Percentiles rank a stretch among this genome's conserved stretches.
These are phyloP conservation scores for Porcisia deanei DNA, from an alignment of 208 protist genomes.

Conservation along the genomic window DNA sequence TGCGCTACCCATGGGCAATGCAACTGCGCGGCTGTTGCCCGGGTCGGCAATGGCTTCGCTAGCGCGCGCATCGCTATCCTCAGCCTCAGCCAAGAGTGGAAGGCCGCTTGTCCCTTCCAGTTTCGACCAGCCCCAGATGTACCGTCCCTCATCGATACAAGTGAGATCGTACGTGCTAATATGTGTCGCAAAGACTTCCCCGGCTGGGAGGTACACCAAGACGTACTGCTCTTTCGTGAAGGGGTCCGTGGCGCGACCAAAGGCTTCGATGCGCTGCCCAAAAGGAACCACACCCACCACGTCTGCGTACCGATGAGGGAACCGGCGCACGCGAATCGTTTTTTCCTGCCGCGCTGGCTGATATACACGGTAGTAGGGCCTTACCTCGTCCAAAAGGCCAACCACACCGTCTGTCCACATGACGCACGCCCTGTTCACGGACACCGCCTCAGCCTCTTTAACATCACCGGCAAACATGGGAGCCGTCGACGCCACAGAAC, in stretches of 20 bases:
- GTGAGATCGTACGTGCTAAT: constrained; percentile 41
- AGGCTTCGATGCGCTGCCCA: constrained; percentile 48
- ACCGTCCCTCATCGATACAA: constrained; percentile 34
- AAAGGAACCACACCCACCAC: constrained; percentile 71
- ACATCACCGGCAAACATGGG: constrained; percentile 40
- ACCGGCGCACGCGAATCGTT: constrained; percentile 58
- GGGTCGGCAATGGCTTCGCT: neutral
- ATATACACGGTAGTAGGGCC: constrained; percentile 51
- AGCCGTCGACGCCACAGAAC: neutral
- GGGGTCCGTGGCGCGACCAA: constrained; percentile 54
- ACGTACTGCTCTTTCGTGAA: constrained; percentile 71
- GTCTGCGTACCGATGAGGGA: constrained; percentile 68
- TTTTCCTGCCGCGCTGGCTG: constrained; percentile 45
- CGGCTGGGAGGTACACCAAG: constrained; percentile 51
- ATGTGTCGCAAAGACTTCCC: constrained; percentile 20
- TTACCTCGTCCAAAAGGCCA: constrained; percentile 49
- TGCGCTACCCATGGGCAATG: neutral
- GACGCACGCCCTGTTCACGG: constrained; percentile 48
- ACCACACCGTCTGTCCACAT: constrained; percentile 59
- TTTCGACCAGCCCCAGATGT: constrained; percentile 85
- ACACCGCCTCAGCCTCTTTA: constrained; percentile 64
- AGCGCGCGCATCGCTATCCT: neutral
- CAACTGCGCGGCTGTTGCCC: neutral
- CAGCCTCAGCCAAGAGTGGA: constrained; percentile 42
- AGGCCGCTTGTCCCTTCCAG: constrained; percentile 50